Evolutionary conservation across 371 early-diverging fungal genomes (phyloP).

Genomic region (Funneliformis caledonium): DNA sequence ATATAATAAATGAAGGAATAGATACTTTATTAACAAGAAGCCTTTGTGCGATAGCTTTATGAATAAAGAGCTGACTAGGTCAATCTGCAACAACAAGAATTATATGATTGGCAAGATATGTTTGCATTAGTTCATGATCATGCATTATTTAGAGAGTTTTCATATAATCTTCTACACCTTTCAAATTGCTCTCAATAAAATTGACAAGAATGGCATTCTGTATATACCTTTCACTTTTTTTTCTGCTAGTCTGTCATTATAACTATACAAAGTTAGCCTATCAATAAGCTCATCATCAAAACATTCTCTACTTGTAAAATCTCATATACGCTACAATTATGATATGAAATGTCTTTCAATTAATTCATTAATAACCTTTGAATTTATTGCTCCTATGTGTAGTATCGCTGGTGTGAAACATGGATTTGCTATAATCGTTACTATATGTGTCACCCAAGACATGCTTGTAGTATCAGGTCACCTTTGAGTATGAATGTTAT

Average conservation of each 20-base stretch:
- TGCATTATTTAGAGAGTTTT: constrained; percentile 33
- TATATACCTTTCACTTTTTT: constrained; percentile 14
- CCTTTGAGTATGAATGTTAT: too few relatives aligned
- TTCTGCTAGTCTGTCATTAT: constrained; percentile 29
- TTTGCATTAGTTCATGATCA: constrained; percentile 20
- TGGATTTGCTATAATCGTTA: constrained; percentile 11
- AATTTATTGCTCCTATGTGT: neutral
- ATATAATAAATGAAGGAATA: constrained; percentile 18
- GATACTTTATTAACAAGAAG: constrained; percentile 6
- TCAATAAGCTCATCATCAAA: constrained; percentile 27
- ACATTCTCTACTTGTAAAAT: constrained; percentile 3
- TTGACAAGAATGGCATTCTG: constrained; percentile 25
- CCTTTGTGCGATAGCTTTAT: constrained; percentile 8
- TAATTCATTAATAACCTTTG: constrained; percentile 7
- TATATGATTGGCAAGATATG: constrained; percentile 17
- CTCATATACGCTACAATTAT: neutral
- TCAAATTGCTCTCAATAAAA: constrained; percentile 25
- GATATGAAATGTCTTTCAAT: constrained; percentile 5
- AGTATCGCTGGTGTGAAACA: neutral
- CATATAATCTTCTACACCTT: constrained; percentile 15
- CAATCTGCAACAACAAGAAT: constrained; percentile 26
- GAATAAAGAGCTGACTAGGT: constrained; percentile 25
- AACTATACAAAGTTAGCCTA: constrained; percentile 33
- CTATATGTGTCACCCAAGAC: constrained; percentile 21
- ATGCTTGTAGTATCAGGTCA: constrained; percentile 26